These are phyloP conservation scores for Dictyostelium citrinum DNA, from an alignment of 78 protist genomes.

Conservation along the genomic window DNA sequence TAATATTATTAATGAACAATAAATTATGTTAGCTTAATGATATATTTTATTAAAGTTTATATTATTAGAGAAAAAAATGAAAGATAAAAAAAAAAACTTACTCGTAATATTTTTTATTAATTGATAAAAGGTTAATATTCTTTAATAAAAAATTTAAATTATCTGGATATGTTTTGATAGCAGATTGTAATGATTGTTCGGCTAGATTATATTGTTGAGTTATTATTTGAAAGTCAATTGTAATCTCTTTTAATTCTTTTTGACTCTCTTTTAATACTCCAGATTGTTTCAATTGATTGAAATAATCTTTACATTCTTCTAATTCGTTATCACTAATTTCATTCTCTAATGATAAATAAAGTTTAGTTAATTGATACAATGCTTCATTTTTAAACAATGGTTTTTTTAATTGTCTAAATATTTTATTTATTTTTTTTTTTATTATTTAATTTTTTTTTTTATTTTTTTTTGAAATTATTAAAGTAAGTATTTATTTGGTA, in stretches of 20 bases:
- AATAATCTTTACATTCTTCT: slow-evolving; percentile 8
- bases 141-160: slow-evolving; percentile 7
- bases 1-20: too few relatives aligned
- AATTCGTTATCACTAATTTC: not conserved
- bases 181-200: not conserved
- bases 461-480: too few relatives aligned
- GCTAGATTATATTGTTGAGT: not conserved
- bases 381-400: slow-evolving; percentile 25
- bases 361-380: not conserved
- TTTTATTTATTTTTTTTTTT: too few relatives aligned
- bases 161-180: not conserved
- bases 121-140: not conserved
- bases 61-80: too few relatives aligned
- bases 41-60: too few relatives aligned
- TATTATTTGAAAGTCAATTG: not conserved
- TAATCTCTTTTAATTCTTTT: slow-evolving; percentile 12
- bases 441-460: not conserved
- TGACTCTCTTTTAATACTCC: not conserved
- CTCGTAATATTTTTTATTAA: not conserved
- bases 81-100: not conserved
- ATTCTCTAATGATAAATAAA: not conserved
- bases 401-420: not conserved
- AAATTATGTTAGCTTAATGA: too few relatives aligned
- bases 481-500: too few relatives aligned
- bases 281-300: not conserved